These are phyloP conservation scores for Sisymbrium altissimum DNA, from an alignment of 345 rosid species.

Conservation along the genomic window DNA sequence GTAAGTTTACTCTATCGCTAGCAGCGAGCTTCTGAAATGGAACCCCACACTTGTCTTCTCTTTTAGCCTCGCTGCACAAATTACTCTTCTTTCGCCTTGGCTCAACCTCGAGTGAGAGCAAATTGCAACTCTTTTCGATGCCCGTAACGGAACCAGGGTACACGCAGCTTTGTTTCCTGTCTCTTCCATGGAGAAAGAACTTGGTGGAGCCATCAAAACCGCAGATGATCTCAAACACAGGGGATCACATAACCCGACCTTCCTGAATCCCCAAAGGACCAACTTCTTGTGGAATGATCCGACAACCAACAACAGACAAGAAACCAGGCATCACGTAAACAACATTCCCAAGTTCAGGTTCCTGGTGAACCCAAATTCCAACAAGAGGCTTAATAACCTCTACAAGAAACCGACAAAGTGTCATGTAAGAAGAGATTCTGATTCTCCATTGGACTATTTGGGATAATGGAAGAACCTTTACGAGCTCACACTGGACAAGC, in stretches of 20 bases:
- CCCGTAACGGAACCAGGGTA: too few species aligned
- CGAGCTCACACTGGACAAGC: conserved; percentile 43
- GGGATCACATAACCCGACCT: conserved; percentile 71
- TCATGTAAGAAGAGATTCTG: conserved; percentile 58
- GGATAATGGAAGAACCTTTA: conserved; percentile 43
- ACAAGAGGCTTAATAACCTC: conserved; percentile 57
- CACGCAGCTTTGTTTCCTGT: too few species aligned
- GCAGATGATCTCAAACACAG: conserved; percentile 66
- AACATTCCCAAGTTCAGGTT: conserved; percentile 89
- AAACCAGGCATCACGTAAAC: conserved; percentile 85
- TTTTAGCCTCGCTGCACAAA: too few species aligned
- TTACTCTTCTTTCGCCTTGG: too few species aligned
- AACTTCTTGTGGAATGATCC: conserved; percentile 70
- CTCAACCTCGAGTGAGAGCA: too few species aligned
- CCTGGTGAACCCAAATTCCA: conserved; percentile 88
- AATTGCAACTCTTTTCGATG: too few species aligned
- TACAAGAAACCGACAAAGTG: conserved; percentile 59
- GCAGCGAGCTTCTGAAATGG: too few species aligned
- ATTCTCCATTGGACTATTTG: conserved; percentile 68
- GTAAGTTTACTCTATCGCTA: conserved; percentile 63
- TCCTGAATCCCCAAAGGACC: conserved; percentile 61
- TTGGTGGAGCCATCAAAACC: conserved; percentile 48
- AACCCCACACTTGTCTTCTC: too few species aligned
- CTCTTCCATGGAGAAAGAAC: too few species aligned
- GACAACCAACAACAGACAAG: conserved; percentile 70